Conservation (phyloP, 2,329 filamentous ascomycete species). For the Cryphonectria carpinicola region DNA sequence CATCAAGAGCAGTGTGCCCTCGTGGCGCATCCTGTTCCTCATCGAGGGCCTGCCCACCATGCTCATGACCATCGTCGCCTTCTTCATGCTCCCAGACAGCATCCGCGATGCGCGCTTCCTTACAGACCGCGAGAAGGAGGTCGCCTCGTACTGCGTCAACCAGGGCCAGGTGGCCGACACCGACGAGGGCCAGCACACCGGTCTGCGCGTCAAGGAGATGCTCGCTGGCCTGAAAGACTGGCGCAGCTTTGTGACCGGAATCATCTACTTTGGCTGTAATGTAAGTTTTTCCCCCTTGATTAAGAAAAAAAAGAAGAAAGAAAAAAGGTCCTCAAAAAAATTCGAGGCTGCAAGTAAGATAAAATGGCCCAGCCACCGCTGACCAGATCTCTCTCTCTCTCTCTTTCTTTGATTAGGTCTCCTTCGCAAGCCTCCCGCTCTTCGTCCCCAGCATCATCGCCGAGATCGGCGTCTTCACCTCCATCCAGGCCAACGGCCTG, state of each 20-base stretch:
- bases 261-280: conserved; percentile 46
- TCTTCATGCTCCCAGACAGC: conserved; percentile 47
- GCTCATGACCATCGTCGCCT: conserved; percentile 45
- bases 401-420: conserved; percentile 27
- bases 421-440: conserved; percentile 38
- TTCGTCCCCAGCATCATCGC: conserved; percentile 40
- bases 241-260: conserved; percentile 26
- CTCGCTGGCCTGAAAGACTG: conserved; percentile 32
- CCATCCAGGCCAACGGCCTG: conserved; percentile 42
- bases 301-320: not conserved
- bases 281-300: conserved; percentile 13
- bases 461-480: conserved; percentile 41
- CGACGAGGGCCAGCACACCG: conserved; percentile 28
- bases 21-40: conserved; percentile 51
- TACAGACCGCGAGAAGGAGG: conserved; percentile 42
- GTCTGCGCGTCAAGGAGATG: conserved; percentile 30
- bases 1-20: conserved; percentile 34
- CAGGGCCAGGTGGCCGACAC: conserved; percentile 32
- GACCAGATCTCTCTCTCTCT: not conserved
- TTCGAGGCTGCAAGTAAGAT: not conserved
- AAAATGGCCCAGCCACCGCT: not conserved
- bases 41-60: conserved; percentile 49
- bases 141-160: conserved; percentile 31
- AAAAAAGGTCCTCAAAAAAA: too few species aligned
- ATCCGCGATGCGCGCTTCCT: conserved; percentile 32